These are phyloP conservation scores for Funneliformis mosseae DNA, from an alignment of 192 early-diverging fungal species.

Conservation along the genomic window DNA sequence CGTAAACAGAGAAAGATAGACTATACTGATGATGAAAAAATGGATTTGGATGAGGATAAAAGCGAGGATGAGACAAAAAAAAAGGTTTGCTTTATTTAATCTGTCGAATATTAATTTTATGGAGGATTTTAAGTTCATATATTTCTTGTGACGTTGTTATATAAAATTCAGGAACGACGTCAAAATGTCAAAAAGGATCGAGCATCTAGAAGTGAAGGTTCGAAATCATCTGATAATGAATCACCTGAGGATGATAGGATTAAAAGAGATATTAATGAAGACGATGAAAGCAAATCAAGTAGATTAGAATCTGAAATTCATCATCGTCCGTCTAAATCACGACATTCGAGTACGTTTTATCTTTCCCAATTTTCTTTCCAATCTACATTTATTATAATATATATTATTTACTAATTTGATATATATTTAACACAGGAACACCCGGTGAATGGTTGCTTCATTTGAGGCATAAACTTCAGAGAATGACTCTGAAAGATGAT, in stretches of 20 bases:
- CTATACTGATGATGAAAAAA: constrained; percentile 26
- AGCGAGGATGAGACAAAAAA: not conserved
- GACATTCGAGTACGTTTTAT: not conserved
- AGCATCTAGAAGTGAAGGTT: constrained; percentile 2
- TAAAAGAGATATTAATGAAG: not conserved
- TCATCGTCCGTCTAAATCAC: not conserved
- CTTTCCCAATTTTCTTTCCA: no score
- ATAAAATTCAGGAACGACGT: not conserved
- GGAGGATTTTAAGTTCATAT: not conserved
- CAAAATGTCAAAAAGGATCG: not conserved
- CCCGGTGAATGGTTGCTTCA: constrained; percentile 41
- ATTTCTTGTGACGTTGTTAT: not conserved
- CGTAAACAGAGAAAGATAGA: constrained; percentile 27
- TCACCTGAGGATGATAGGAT: not conserved
- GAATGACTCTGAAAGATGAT: constrained; percentile 38
- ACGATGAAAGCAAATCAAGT: not conserved
- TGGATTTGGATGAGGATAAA: constrained; percentile 22
- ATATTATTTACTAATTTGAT: not conserved
- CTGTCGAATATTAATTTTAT: not conserved
- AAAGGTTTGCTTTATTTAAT: not conserved
- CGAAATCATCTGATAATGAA: constrained; percentile 14
- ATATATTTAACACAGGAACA: not conserved
- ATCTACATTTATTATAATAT: not conserved
- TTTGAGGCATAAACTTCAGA: constrained; percentile 46
- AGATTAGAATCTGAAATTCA: constrained; percentile 14